Conservation (phyloP, 345 rosid species). For the Sisymbrium altissimum region DNA sequence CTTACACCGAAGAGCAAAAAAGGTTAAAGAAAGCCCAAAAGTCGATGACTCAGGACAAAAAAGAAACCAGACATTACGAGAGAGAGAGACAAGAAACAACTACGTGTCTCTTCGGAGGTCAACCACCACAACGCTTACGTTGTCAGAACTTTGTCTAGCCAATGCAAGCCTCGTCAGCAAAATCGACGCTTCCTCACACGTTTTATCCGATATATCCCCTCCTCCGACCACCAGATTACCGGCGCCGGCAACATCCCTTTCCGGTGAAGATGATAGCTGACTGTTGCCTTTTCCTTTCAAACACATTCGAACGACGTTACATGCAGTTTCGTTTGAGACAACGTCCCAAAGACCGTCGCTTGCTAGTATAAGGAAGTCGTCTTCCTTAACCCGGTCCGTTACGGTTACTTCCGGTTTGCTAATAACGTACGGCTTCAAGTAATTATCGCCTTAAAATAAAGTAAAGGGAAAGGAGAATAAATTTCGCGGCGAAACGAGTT, state of each 20-base stretch:
- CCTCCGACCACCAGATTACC: neutral
- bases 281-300: conserved; percentile 27
- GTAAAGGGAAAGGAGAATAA: neutral
- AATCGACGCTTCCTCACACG: conserved; percentile 66
- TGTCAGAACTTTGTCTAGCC: conserved; percentile 78
- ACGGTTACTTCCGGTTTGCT: conserved; percentile 77
- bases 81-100: conserved; percentile 12
- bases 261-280: conserved; percentile 9
- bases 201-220: conserved; percentile 38
- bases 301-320: conserved; percentile 71
- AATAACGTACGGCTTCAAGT: conserved; percentile 85
- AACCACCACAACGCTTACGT: conserved; percentile 91
- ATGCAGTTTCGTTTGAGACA: conserved; percentile 77
- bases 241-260: conserved; percentile 1
- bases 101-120: conserved; percentile 62
- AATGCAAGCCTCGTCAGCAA: conserved; percentile 75
- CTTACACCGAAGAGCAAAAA: conserved; percentile 26
- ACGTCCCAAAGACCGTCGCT: conserved; percentile 97
- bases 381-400: conserved; percentile 55
- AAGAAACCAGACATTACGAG: conserved; percentile 9
- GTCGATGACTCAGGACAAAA: conserved; percentile 29
- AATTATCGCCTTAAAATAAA: conserved; percentile 60
- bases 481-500: conserved; percentile 12
- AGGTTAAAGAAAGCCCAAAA: conserved; percentile 14
- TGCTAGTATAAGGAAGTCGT: conserved; percentile 77